Conservation (phyloP, 1,284 basidiomycete genomes). For the Sparassis latifolia region DNA sequence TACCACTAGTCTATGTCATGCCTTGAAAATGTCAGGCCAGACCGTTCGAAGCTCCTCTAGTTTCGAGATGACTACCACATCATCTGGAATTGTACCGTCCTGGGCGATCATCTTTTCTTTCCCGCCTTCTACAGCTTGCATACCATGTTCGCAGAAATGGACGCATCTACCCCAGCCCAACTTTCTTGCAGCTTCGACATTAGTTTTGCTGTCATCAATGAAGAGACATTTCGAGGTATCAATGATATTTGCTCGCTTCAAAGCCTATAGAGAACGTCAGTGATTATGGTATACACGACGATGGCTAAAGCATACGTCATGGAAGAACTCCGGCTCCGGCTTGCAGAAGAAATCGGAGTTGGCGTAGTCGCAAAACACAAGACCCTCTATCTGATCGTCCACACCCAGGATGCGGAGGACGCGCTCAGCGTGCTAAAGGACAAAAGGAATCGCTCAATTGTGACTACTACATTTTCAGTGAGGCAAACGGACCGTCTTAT, state of each 20-base stretch:
- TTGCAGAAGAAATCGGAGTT: slow-evolving; percentile 74
- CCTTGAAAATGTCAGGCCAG: slow-evolving; percentile 68
- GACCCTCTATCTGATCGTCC: slow-evolving; percentile 70
- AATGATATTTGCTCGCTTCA: slow-evolving; percentile 48
- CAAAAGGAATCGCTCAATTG: background rate
- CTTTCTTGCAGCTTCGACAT: slow-evolving; percentile 57
- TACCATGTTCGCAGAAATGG: slow-evolving; percentile 63
- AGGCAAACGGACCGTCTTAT: slow-evolving; percentile 49
- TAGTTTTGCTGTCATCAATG: slow-evolving; percentile 67
- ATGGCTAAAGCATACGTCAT: slow-evolving; percentile 34
- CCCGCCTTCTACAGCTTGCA: slow-evolving; percentile 60
- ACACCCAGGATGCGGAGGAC: slow-evolving; percentile 73
- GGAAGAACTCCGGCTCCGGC: slow-evolving; percentile 69
- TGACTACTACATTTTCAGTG: background rate
- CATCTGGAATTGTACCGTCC: slow-evolving; percentile 30
- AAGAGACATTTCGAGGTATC: slow-evolving; percentile 70
- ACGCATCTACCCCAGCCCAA: slow-evolving; percentile 68
- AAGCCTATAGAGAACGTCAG: slow-evolving; percentile 39
- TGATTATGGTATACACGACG: background rate
- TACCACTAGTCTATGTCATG: background rate
- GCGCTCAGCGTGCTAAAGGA: slow-evolving; percentile 67
- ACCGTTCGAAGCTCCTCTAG: slow-evolving; percentile 60
- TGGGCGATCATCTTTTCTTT: slow-evolving; percentile 44
- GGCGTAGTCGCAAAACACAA: slow-evolving; percentile 80
- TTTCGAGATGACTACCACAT: slow-evolving; percentile 39